phyloP scores from a whole-genome alignment of 306 rosid genomes.

The Sicyos baderoa region DNA sequence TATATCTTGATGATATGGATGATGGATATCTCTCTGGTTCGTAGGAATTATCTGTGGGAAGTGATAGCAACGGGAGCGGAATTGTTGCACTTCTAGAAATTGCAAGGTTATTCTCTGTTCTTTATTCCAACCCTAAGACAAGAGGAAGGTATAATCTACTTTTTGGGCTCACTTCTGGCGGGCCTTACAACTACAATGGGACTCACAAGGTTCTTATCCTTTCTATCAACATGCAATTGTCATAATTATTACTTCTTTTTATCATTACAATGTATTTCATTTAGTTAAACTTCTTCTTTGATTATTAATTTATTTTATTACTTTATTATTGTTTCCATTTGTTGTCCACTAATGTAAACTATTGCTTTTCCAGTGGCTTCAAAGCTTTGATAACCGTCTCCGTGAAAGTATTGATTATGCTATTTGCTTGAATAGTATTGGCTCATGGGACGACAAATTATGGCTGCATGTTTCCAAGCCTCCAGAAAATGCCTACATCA shows the following conservation, averaged over 20 bases:
- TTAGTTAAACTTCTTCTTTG: constrained; percentile 17
- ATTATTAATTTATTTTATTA: background rate
- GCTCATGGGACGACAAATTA: constrained; percentile 85
- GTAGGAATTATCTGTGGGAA: constrained; percentile 93
- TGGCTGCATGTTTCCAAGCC: constrained; percentile 99
- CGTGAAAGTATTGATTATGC: constrained; percentile 95
- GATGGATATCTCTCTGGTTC: constrained; percentile 26
- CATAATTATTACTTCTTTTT: background rate
- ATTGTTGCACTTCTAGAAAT: constrained; percentile 94
- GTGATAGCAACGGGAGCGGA: constrained; percentile 97
- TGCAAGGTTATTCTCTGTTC: constrained; percentile 85
- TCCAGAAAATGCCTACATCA: constrained; percentile 82
- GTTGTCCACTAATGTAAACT: constrained; percentile 19
- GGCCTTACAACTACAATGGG: constrained; percentile 97
- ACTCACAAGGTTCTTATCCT: constrained; percentile 62
- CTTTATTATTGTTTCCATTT: background rate
- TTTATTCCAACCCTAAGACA: constrained; percentile 91
- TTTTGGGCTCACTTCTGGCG: constrained; percentile 92
- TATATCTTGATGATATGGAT: constrained; percentile 25
- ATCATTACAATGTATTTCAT: constrained; percentile 15
- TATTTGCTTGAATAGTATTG: constrained; percentile 84
- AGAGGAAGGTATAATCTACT: constrained; percentile 92
- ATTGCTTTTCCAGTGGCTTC: constrained; percentile 72
- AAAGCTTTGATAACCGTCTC: constrained; percentile 84
- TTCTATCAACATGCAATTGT: background rate